Evolutionary conservation across 2,329 filamentous ascomycete species (phyloP), one percentile per base, ranked within the genome.

Genomic region (Dactylonectria macrodidyma): DNA sequence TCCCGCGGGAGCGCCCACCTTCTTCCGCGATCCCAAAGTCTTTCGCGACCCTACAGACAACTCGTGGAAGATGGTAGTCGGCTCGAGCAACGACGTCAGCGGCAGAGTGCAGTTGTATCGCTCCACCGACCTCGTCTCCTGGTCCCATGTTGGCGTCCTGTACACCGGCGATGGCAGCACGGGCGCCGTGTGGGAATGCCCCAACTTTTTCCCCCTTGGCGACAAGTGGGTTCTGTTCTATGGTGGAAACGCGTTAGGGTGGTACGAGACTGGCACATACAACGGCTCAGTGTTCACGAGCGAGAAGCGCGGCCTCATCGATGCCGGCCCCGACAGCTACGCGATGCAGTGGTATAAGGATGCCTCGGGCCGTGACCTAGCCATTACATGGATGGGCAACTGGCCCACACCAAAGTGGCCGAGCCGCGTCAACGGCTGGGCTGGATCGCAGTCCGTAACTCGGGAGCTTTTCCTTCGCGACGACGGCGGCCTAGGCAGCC

Each of bases 301-400:
- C 66, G 73, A 76, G 63, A 76, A 75, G 66, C 68, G 62, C 8
- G 75, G 73, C 1, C 71, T 75, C 26, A 30, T 77, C 16, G 73
- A 77, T 50, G 69, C 66, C 48, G 74, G 75, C 34, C 75, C 75
- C 38, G 69, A 70, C n/a, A 75, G 72, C 65, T 77, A 77, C 55
- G 74, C 77, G 4, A 74, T 72, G 70, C 78, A 79, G 66, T 78
- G 76, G 77, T 79, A 77, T 66, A 62, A 73, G 48, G 78, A 79
- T 62, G 70, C 73, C 24, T 52, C 68, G 5, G 78, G 78, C 1
- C 77, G 75, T 47, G 59, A 75, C 60, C 66, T 77, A 22, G 72
- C 69, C 57, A 73, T 77, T 56, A 70, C 66, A 38, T 77, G 75
- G 75, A 75, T 76, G 74, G 73, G 60, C 14, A 76, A 77, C 59